Evolutionary conservation across 305 asterid genomes (phyloP).

Genomic region (Fraxinus sp.): DNA sequence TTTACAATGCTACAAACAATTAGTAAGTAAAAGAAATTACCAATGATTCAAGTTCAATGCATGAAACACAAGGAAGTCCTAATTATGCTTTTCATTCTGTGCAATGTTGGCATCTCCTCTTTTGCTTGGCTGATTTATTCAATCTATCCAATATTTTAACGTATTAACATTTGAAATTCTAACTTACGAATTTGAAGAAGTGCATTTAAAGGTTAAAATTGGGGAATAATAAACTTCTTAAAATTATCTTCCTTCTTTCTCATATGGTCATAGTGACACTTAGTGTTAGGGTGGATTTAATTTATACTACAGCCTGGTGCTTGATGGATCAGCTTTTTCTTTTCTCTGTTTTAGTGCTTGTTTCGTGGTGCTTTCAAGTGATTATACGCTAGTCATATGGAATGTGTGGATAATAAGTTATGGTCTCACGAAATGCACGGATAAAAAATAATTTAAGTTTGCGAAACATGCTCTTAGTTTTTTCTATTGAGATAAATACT

Average conservation of each 20-base stretch:
- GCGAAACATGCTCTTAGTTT: no score
- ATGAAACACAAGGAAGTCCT: background rate
- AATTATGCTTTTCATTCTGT: background rate
- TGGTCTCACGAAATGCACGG: no score
- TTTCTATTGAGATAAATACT: background rate
- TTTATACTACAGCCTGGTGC: background rate
- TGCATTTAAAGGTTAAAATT: background rate
- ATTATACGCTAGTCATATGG: no score
- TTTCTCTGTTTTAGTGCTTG: background rate
- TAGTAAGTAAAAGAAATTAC: background rate
- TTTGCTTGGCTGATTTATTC: background rate
- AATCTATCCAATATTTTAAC: background rate
- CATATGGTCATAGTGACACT: background rate
- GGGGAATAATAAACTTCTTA: background rate
- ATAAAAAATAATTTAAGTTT: no score
- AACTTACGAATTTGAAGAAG: background rate
- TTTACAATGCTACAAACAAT: background rate
- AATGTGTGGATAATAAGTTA: no score
- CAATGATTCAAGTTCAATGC: background rate
- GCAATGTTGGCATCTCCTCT: background rate
- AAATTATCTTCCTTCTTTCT: background rate
- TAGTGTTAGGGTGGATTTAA: background rate
- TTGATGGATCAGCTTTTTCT: background rate
- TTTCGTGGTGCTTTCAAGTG: no score
- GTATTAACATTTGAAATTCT: background rate